Base-by-base conservation (phyloP, 345 rosid species). In the Xanthoceras sorbifolium region DNA sequence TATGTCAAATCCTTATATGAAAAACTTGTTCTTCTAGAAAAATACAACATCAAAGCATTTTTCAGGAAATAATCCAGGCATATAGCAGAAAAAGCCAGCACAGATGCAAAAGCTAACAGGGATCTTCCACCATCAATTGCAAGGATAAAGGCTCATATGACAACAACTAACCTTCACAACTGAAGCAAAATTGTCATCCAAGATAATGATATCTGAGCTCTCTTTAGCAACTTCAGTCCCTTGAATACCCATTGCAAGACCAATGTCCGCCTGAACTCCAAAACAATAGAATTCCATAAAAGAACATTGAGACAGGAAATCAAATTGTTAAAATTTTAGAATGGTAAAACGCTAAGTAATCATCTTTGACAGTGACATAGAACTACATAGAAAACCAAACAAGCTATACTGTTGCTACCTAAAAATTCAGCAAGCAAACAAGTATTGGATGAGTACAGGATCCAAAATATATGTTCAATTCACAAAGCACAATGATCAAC, bases 221-320 rank as follows among this genome's bases (percentile, higher is more conserved):
- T 96, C 99, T 76, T 96, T 96, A 1, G 99, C 98, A 57, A 96
- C 99, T 86, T 96, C 98, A 2, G 98, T 96, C 71, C 99, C 99
- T 85, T 86, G 90, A 75, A 94, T 96, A 77, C 99, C 99, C 99
- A 92, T 96, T 46, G 99, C 82, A 71, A 96, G 97, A 80, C 99
- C 98, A 72, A 96, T 91, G 81, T 94, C 98, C 18, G 99, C 98
- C 99, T 97, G 92, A 69, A 73, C 61, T 65, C 66, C 75, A 80
- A 64, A 77, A 67, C 14, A 23, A 26, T 23, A 42, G 46, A 46
- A 68, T 25, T 75, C 32, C 14, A 26, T 67, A 32, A 29, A 73
- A 60, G 23, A 18, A 36, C 23, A 25, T 4, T 17, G 62, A n/a
- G 3, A 57, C 7, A 28, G 18, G 29, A 50, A 8, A 57, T 32